Conservation (phyloP, 768 basidiomycete genomes). For the Mycena pura region DNA sequence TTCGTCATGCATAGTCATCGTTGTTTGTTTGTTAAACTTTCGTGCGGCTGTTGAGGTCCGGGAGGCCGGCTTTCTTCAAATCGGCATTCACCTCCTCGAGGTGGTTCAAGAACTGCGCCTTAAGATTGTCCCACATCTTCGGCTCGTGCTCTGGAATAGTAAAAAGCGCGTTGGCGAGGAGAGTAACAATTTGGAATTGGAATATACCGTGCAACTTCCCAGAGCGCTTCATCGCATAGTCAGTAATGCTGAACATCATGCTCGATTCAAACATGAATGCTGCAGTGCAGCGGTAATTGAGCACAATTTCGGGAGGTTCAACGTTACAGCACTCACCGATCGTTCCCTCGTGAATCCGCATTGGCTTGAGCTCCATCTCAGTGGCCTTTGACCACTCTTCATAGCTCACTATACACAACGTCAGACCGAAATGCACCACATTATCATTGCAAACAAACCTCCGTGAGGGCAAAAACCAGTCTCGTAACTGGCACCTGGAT, state of each 20-base stretch:
- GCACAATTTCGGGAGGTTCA: not conserved
- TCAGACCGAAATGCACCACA: not conserved
- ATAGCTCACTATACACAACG: slow-evolving; percentile 52
- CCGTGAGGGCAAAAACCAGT: slow-evolving; percentile 72
- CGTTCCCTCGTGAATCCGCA: slow-evolving; percentile 58
- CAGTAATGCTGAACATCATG: slow-evolving; percentile 68
- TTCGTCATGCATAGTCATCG: not conserved
- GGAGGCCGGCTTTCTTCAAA: slow-evolving; percentile 49
- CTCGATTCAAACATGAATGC: slow-evolving; percentile 72
- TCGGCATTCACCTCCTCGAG: slow-evolving; percentile 61
- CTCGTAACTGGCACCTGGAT: slow-evolving; percentile 60
- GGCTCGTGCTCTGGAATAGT: slow-evolving; percentile 59
- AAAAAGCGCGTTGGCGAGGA: not conserved
- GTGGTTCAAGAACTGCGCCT: slow-evolving; percentile 63
- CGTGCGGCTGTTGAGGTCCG: slow-evolving; percentile 27
- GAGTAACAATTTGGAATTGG: not conserved
- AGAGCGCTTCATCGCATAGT: slow-evolving; percentile 65
- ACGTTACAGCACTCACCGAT: slow-evolving; percentile 46
- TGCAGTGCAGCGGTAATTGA: slow-evolving; percentile 22
- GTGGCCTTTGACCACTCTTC: slow-evolving; percentile 66
- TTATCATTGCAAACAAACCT: slow-evolving; percentile 42
- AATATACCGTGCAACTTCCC: slow-evolving; percentile 63
- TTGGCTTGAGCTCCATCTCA: slow-evolving; percentile 57
- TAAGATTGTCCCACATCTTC: slow-evolving; percentile 70
- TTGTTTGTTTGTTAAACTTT: slow-evolving; percentile 1